Conservation (phyloP, 2,329 filamentous ascomycete genomes). For the Penicillium sp. region DNA sequence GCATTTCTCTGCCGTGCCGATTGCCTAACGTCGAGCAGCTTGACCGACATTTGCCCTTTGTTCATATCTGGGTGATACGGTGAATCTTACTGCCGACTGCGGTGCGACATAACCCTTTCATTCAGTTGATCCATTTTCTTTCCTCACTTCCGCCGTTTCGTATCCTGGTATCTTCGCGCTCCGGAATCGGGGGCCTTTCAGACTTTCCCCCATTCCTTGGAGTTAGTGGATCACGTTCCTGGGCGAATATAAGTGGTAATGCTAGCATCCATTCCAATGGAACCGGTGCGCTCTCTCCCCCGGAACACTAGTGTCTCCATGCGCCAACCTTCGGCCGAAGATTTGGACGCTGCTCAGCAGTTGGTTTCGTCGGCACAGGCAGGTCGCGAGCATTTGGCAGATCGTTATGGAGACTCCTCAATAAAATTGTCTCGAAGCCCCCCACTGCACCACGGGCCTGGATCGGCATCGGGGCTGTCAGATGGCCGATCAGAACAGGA, state of each 20-base stretch:
- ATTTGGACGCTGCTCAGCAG: slow-evolving; percentile 50
- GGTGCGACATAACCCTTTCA: slow-evolving; percentile 27
- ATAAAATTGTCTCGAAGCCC: slow-evolving; percentile 18
- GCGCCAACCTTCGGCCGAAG: slow-evolving; percentile 48
- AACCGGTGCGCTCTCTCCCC: slow-evolving; percentile 35
- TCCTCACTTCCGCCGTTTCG: slow-evolving; percentile 14
- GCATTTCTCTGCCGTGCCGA: slow-evolving; percentile 25
- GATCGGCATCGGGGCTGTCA: slow-evolving; percentile 14
- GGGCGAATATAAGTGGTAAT: slow-evolving; percentile 26
- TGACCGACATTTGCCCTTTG: slow-evolving; percentile 39
- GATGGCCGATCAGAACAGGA: slow-evolving; percentile 18
- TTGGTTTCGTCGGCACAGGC: slow-evolving; percentile 48
- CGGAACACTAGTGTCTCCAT: slow-evolving; percentile 31
- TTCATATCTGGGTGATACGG: slow-evolving; percentile 27
- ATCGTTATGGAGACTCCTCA: slow-evolving; percentile 24
- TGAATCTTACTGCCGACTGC: slow-evolving; percentile 32
- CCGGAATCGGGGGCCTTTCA: slow-evolving; percentile 7
- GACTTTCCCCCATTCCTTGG: not conserved
- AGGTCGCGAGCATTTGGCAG: slow-evolving; percentile 38
- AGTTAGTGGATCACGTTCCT: not conserved
- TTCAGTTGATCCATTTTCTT: slow-evolving; percentile 18
- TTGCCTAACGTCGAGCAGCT: slow-evolving; percentile 16
- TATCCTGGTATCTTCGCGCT: slow-evolving; percentile 8
- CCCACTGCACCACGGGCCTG: slow-evolving; percentile 17
- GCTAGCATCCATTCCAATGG: slow-evolving; percentile 41